These are phyloP conservation scores for Singerocomus inundabilis DNA, from an alignment of 1,284 basidiomycete genomes.

Conservation along the genomic window DNA sequence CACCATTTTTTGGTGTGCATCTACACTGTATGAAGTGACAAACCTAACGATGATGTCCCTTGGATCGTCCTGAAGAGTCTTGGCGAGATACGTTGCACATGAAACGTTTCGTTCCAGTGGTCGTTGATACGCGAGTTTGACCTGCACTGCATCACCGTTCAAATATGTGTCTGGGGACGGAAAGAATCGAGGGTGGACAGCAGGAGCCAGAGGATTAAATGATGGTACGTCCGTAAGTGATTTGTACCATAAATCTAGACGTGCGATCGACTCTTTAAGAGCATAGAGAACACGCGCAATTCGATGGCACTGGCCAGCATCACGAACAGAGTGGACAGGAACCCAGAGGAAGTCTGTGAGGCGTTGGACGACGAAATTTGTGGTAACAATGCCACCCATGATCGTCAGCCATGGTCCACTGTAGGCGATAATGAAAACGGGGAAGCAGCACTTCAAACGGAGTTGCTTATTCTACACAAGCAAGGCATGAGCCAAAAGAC, in stretches of 20 bases:
- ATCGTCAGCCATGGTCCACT: slow-evolving; percentile 20
- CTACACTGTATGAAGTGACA: slow-evolving; percentile 14
- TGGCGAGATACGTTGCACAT: slow-evolving; percentile 12
- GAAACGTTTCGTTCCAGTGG: not conserved
- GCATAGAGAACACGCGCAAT: slow-evolving; percentile 12
- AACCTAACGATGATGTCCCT: slow-evolving; percentile 21
- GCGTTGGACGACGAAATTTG: slow-evolving; percentile 11
- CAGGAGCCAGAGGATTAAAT: fast-evolving
- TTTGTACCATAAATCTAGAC: slow-evolving; percentile 15
- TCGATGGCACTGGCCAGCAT: slow-evolving; percentile 2
- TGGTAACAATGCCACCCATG: slow-evolving; percentile 10
- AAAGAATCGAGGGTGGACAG: slow-evolving; percentile 13
- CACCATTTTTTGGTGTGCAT: slow-evolving; percentile 11
- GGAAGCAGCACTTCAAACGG: slow-evolving; percentile 2
- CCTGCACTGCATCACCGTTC: fast-evolving
- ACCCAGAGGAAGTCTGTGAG: slow-evolving; percentile 24
- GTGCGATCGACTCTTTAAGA: slow-evolving; percentile 8
- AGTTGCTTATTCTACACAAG: not conserved
- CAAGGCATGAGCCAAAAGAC: not conserved
- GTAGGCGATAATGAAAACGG: slow-evolving; percentile 9
- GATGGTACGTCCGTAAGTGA: not conserved
- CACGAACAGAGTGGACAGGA: slow-evolving; percentile 4
- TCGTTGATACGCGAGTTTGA: slow-evolving; percentile 7
- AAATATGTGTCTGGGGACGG: slow-evolving; percentile 12
- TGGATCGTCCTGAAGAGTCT: not conserved